Evolutionary conservation across 176 grass and related monocot species (phyloP).

Genomic region (Eragrostis curvula): DNA sequence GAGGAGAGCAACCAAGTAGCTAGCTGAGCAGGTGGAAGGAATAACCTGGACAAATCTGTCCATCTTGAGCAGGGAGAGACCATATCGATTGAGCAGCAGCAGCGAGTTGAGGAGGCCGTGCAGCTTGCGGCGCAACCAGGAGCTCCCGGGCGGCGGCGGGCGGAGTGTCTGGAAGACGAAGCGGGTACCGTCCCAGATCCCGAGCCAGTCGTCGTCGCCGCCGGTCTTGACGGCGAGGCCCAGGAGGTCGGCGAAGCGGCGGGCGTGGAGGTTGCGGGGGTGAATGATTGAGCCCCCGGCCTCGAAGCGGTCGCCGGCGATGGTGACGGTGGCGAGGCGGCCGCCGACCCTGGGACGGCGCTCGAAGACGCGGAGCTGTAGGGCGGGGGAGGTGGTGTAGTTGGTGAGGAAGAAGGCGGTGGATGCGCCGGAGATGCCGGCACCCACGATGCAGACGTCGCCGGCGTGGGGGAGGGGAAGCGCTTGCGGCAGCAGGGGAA

Average conservation of each 20-base stretch:
- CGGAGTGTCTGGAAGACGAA: slow-evolving; percentile 76
- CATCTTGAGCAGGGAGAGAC: slow-evolving; percentile 70
- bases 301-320: slow-evolving; percentile 73
- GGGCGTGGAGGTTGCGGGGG: slow-evolving; percentile 69
- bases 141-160: slow-evolving; percentile 51
- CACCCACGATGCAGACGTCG: slow-evolving; percentile 77
- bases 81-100: slow-evolving; percentile 66
- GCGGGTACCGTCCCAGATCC: slow-evolving; percentile 73
- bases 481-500: not conserved
- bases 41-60: slow-evolving; percentile 64
- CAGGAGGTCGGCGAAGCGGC: slow-evolving; percentile 64
- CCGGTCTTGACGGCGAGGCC: slow-evolving; percentile 38
- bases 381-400: slow-evolving; percentile 46
- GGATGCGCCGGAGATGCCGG: slow-evolving; percentile 81
- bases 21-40: not conserved
- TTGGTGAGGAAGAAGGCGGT: slow-evolving; percentile 82
- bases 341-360: slow-evolving; percentile 58
- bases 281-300: slow-evolving; percentile 85
- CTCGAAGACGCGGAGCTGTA: slow-evolving; percentile 73
- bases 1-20: not conserved
- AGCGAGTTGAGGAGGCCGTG: slow-evolving; percentile 58
- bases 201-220: slow-evolving; percentile 60
- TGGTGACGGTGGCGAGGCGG: slow-evolving; percentile 61
- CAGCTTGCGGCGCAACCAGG: slow-evolving; percentile 58
- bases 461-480: not conserved